phyloP scores from a whole-genome alignment of 192 early-diverging fungal genomes.

The Geranomyces variabilis region DNA sequence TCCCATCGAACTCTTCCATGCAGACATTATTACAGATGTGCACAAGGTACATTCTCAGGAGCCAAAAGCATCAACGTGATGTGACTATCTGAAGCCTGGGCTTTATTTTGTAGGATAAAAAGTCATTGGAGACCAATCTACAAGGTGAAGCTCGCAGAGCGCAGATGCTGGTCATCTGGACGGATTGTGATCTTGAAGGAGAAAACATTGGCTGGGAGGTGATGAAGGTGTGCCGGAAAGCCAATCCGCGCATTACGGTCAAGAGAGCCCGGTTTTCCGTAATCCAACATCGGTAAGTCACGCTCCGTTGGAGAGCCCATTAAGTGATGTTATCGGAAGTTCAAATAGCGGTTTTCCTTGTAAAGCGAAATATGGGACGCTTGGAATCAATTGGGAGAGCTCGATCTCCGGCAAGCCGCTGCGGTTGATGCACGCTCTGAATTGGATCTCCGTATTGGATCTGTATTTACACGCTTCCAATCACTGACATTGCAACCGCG shows the following conservation, averaged over 20 bases:
- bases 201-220: slow-evolving; percentile 92
- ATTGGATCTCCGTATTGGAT: slow-evolving; percentile 90
- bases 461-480: slow-evolving; percentile 91
- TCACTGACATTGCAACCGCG: slow-evolving; percentile 66
- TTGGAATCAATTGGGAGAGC: slow-evolving; percentile 67
- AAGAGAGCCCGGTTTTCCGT: slow-evolving; percentile 89
- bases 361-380: slow-evolving; percentile 77
- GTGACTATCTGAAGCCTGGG: too few species aligned
- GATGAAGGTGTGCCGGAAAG: slow-evolving; percentile 61
- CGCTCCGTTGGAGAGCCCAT: background rate
- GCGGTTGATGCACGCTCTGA: slow-evolving; percentile 87
- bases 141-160: slow-evolving; percentile 59
- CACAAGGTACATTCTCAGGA: slow-evolving; percentile 31
- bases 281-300: slow-evolving; percentile 69
- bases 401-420: slow-evolving; percentile 74
- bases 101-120: slow-evolving; percentile 38
- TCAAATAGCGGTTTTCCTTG: background rate
- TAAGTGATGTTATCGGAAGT: background rate
- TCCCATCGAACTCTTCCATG: slow-evolving; percentile 70
- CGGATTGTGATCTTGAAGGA: slow-evolving; percentile 97
- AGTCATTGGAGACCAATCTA: slow-evolving; percentile 69
- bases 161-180: slow-evolving; percentile 90
- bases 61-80: background rate
- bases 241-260: slow-evolving; percentile 70
- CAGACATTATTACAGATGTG: slow-evolving; percentile 61